phyloP scores from a whole-genome alignment of 2,329 filamentous ascomycete species.

The Sordariomycetes sp. region DNA sequence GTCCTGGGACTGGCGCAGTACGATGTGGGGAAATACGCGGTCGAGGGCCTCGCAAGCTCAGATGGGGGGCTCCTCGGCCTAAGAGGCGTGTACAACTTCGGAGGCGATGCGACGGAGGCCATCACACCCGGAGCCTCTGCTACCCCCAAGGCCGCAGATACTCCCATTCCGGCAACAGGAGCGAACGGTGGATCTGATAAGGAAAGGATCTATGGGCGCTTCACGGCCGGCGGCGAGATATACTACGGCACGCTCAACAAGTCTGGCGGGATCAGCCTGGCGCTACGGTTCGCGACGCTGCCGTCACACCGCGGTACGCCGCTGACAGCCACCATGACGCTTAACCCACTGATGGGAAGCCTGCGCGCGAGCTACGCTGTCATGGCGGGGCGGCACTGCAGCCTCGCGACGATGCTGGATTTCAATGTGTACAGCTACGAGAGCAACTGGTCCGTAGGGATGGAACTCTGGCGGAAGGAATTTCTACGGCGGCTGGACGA shows the following conservation, averaged over 20 bases:
- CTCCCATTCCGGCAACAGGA: neutral
- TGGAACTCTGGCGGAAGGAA: slow-evolving; percentile 78
- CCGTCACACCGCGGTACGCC: slow-evolving; percentile 75
- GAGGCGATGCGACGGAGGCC: slow-evolving; percentile 45
- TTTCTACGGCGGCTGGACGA: slow-evolving; percentile 22
- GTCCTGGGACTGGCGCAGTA: slow-evolving; percentile 66
- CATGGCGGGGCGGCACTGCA: slow-evolving; percentile 70
- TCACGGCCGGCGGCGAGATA: slow-evolving; percentile 83
- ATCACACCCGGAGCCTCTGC: slow-evolving; percentile 6
- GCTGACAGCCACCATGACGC: slow-evolving; percentile 82
- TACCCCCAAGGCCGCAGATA: slow-evolving; percentile 5
- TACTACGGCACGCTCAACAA: slow-evolving; percentile 97
- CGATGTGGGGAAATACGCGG: slow-evolving; percentile 75
- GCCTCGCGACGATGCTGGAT: slow-evolving; percentile 82
- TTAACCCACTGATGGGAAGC: slow-evolving; percentile 92
- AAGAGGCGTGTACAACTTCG: slow-evolving; percentile 90
- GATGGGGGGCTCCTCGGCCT: slow-evolving; percentile 84
- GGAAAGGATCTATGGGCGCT: slow-evolving; percentile 64
- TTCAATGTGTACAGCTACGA: slow-evolving; percentile 99
- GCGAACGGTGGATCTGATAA: slow-evolving; percentile 20
- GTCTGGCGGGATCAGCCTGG: slow-evolving; percentile 81
- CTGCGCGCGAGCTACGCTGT: slow-evolving; percentile 88
- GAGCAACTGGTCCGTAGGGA: slow-evolving; percentile 82
- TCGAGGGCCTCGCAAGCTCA: slow-evolving; percentile 85
- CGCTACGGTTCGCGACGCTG: slow-evolving; percentile 80